Evolutionary conservation across 1,284 basidiomycete genomes (phyloP).

Genomic region (Pholiota adiposa): DNA sequence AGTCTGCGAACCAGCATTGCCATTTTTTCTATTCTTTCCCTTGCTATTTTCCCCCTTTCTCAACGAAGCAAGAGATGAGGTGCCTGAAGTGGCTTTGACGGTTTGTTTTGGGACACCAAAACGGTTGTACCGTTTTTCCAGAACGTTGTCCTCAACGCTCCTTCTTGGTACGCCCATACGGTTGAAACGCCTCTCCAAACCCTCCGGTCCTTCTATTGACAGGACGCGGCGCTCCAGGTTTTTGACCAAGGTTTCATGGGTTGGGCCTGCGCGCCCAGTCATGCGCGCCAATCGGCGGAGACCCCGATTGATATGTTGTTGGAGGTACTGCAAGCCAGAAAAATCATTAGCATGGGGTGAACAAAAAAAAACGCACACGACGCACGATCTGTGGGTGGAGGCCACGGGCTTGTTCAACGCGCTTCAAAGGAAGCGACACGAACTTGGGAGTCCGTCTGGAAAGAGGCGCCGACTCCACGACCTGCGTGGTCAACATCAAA

Average conservation of each 20-base stretch:
- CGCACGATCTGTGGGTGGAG: conserved; percentile 66
- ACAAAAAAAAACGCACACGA: background rate
- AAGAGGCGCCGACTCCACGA: conserved; percentile 45
- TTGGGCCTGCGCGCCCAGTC: conserved; percentile 59
- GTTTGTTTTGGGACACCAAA: conserved; percentile 30
- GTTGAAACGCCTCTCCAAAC: conserved; percentile 42
- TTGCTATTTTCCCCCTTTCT: conserved; percentile 18
- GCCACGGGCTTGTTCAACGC: conserved; percentile 45
- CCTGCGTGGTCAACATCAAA: conserved; percentile 43
- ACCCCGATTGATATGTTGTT: conserved; percentile 74
- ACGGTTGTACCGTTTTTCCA: conserved; percentile 35
- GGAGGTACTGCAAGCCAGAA: conserved; percentile 51
- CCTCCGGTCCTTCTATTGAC: conserved; percentile 37
- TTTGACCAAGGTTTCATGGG: conserved; percentile 50
- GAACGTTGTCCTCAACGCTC: conserved; percentile 2
- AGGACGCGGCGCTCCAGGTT: conserved; percentile 60
- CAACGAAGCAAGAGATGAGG: conserved; percentile 4
- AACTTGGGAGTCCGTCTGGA: conserved; percentile 38
- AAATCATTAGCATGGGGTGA: background rate
- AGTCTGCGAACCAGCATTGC: background rate
- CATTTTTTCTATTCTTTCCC: background rate
- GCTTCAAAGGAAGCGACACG: conserved; percentile 62
- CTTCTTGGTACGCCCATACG: conserved; percentile 24
- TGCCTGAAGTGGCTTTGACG: conserved; percentile 1
- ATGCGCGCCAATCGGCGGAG: conserved; percentile 71